Base-by-base conservation (phyloP, 768 basidiomycete species). In the Mycena indigotica region DNA sequence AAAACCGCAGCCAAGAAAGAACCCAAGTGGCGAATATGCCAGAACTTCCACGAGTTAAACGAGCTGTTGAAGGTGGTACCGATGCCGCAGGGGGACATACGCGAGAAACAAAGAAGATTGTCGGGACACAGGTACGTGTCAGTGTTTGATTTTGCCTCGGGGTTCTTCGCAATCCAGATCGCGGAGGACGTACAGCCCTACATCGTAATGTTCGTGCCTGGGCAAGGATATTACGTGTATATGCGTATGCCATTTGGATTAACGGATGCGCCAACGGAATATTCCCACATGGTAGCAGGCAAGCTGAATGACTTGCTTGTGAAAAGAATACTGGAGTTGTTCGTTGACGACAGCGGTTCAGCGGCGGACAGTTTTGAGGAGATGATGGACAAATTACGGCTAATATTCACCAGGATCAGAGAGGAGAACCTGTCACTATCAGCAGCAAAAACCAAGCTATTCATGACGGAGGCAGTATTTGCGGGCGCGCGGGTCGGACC, bases 241-340 rank as follows among this genome's bases (percentile, higher is more conserved):
- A 28, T 53, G 0, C 24, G 65, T 0, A 75, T 80, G 72, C 77
- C 74, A 0, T 77, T 79, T 55, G 77, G 78, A 0, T 44, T 77
- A 0, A 72, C 71, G 0, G 77, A 74, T 0, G 71, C 72, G 3
- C 77, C 76, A 15, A 64, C 74, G 0, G 66, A 65, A 5, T 78
- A 77, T 26, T 15, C 5, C 24, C 5, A 28, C 6, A 26, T 28
- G 12, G 46, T 48, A 12, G 15, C 12, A 28, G 13, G 28, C 12
- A 23, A 10, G 5, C n/a, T 48, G 10, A 8, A 26, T 23, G 46
- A 48, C 25, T 8, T 48, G 15, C 13, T 44, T 21, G 41, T 48
- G 15, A 8, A 23, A 26, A 26, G 28, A 26, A 48, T 12, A 26
- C 10, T 75, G 12, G 73, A 76, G 45, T 53, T 71, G 4, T 77